These are phyloP conservation scores for Beauveria pseudobassiana DNA, from an alignment of 2,329 filamentous ascomycete genomes.

Conservation along the genomic window DNA sequence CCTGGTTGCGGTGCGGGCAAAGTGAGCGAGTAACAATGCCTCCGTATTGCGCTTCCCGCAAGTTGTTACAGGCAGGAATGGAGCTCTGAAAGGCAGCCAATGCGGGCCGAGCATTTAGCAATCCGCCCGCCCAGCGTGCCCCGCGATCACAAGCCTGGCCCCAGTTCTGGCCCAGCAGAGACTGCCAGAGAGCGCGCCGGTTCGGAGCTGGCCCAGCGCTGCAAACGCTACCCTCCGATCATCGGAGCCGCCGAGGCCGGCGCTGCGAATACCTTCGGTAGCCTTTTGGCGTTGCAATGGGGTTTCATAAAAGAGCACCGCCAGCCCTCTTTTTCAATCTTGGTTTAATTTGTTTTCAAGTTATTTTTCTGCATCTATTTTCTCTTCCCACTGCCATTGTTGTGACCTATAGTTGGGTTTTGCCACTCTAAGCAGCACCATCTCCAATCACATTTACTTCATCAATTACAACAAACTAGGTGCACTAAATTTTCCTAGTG, in stretches of 20 bases:
- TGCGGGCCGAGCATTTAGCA: slow-evolving; percentile 20
- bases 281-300: not conserved
- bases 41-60: no score
- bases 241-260: slow-evolving; percentile 20
- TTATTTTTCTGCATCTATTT: not conserved
- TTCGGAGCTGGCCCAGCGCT: slow-evolving; percentile 17
- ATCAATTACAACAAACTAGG: not conserved
- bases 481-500: not conserved
- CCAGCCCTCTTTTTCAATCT: not conserved
- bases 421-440: not conserved
- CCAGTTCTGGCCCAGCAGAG: no score
- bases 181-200: slow-evolving; percentile 10
- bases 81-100: slow-evolving; percentile 16
- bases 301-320: slow-evolving; percentile 15
- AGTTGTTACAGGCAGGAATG: not conserved
- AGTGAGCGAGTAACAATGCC: no score
- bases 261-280: slow-evolving; percentile 1
- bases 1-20: no score
- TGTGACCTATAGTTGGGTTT: not conserved
- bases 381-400: not conserved
- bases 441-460: not conserved
- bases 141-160: slow-evolving; percentile 13
- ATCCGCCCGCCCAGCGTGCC: slow-evolving; percentile 19
- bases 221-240: slow-evolving; percentile 20
- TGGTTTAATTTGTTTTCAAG: not conserved